Percentiles rank a stretch among this genome's conserved stretches.
Conservation (phyloP, 176 grass and related monocot species). For the Rhynchospora tenuis region DNA sequence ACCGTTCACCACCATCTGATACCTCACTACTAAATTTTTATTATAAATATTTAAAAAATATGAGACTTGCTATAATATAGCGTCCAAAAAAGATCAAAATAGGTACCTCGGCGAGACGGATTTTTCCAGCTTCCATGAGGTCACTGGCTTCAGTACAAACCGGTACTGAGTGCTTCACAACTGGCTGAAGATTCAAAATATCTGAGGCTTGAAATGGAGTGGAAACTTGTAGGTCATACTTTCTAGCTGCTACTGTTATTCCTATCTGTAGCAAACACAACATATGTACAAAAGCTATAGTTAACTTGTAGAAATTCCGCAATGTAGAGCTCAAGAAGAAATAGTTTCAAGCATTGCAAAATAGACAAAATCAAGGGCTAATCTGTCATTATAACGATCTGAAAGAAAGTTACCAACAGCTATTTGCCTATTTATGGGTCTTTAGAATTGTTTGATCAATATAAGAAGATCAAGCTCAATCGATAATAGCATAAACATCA, state of each 20-base stretch:
- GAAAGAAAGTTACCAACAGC: neutral
- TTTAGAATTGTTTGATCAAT: neutral
- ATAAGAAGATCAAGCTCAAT: neutral
- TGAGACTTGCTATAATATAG: neutral
- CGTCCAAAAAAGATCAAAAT: neutral
- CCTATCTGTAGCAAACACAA: conserved; percentile 56
- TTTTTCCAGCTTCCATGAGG: conserved; percentile 95
- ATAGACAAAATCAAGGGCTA: neutral
- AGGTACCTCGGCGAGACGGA: conserved; percentile 74
- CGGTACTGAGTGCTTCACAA: conserved; percentile 94
- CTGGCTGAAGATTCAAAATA: conserved; percentile 88
- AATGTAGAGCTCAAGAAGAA: neutral
- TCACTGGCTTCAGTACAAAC: conserved; percentile 69
- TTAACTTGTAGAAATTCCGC: neutral
- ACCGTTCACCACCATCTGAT: neutral
- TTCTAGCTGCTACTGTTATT: conserved; percentile 70
- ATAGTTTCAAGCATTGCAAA: neutral
- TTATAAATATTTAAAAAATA: neutral
- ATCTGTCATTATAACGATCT: neutral
- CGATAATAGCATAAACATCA: neutral
- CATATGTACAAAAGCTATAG: neutral
- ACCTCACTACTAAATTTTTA: neutral
- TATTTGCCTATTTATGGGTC: neutral
- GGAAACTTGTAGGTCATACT: conserved; percentile 60
- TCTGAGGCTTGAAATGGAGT: conserved; percentile 69